Evolutionary conservation across 768 basidiomycete genomes (phyloP).

Genomic region (Boletus edulis): DNA sequence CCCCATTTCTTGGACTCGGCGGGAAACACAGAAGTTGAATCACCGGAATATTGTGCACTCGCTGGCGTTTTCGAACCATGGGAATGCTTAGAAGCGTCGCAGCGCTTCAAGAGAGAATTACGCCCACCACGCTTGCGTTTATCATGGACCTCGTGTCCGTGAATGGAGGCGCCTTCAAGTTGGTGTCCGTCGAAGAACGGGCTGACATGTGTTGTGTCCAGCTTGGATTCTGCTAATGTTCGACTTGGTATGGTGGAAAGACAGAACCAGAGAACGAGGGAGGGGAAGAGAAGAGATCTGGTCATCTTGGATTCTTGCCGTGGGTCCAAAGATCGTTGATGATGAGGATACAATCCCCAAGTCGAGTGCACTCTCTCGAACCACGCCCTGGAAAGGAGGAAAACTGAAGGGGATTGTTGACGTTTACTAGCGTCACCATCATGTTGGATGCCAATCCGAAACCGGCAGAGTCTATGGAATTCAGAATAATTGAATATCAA

Average conservation of each 20-base stretch:
- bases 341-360: neutral
- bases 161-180: neutral
- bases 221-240: slow-evolving; percentile 1
- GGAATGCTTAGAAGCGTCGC: slow-evolving; percentile 11
- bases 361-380: neutral
- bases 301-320: slow-evolving; percentile 9
- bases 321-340: neutral
- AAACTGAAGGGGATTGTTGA: neutral
- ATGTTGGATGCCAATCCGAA: slow-evolving; percentile 1
- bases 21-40: neutral
- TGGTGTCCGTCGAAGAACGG: neutral
- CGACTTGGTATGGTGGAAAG: neutral
- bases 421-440: neutral
- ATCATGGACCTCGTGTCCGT: slow-evolving; percentile 5
- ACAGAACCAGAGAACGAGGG: slow-evolving; percentile 11
- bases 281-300: slow-evolving; percentile 1
- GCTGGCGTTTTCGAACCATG: slow-evolving; percentile 1
- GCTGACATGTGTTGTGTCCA: neutral
- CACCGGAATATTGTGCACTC: neutral
- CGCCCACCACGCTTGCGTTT: slow-evolving; percentile 16
- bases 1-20: slow-evolving; percentile 48
- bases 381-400: neutral
- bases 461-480: slow-evolving; percentile 10
- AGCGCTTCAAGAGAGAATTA: slow-evolving; percentile 14
- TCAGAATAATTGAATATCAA: neutral